phyloP scores from a whole-genome alignment of 345 rosid species.

The Microcos paniculata region DNA sequence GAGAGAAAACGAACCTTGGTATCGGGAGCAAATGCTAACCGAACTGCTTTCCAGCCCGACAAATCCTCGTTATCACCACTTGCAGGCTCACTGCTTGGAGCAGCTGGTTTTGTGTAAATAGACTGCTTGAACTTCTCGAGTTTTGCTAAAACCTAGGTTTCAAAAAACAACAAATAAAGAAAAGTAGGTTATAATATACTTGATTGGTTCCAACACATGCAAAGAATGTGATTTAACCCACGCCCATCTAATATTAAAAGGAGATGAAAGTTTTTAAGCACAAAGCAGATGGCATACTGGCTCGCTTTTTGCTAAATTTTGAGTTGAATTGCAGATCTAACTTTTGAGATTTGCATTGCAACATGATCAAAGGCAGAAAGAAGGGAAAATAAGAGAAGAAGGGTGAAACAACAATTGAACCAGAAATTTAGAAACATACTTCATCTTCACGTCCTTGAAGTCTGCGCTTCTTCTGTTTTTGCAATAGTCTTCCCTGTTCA shows the following conservation, averaged over 20 bases:
- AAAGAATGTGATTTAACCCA: not conserved
- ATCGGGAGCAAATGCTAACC: constrained; percentile 66
- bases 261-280: not conserved
- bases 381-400: constrained; percentile 5
- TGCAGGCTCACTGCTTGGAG: constrained; percentile 41
- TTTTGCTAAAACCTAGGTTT: constrained; percentile 63
- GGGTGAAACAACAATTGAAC: constrained; percentile 12
- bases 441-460: constrained; percentile 93
- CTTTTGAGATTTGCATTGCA: not conserved
- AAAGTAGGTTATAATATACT: not conserved
- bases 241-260: not conserved
- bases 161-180: not conserved
- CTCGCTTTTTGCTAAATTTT: not conserved
- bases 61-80: constrained; percentile 53
- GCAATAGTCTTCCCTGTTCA: constrained; percentile 78
- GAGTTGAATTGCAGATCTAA: not conserved
- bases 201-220: not conserved
- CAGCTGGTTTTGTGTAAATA: constrained; percentile 43
- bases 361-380: not conserved
- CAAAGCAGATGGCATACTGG: not conserved
- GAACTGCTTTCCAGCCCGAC: constrained; percentile 69
- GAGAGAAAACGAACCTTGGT: constrained; percentile 54
- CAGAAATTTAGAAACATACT: constrained; percentile 41
- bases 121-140: constrained; percentile 73
- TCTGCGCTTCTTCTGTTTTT: constrained; percentile 88